phyloP scores from a whole-genome alignment of 2,329 filamentous ascomycete genomes.

The Fusarium sterilihyphosum region DNA sequence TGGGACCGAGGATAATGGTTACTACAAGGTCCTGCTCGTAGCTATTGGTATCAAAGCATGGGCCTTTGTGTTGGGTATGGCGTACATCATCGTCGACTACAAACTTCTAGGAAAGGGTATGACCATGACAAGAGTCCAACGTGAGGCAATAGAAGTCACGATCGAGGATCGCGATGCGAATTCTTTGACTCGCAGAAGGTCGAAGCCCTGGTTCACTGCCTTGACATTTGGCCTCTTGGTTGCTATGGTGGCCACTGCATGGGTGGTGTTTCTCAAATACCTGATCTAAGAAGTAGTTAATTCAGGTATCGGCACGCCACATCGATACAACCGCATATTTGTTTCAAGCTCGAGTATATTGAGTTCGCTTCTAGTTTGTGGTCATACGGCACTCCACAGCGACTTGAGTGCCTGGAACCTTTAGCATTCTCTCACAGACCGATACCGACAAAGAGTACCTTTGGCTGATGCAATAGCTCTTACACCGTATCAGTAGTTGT shows the following conservation, averaged over 20 bases:
- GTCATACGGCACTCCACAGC: accelerated
- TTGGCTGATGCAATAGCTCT: background rate
- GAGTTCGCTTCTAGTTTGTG: background rate
- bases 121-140: background rate
- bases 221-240: background rate
- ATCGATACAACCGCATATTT: accelerated
- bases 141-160: background rate
- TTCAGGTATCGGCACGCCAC: accelerated
- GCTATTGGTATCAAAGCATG: background rate
- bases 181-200: background rate
- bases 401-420: accelerated
- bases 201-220: background rate
- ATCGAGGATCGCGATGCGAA: background rate
- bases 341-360: background rate
- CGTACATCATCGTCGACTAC: background rate
- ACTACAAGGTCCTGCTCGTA: background rate
- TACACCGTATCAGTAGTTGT: accelerated
- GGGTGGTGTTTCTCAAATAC: background rate
- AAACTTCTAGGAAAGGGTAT: background rate
- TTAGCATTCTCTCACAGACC: background rate
- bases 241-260: background rate
- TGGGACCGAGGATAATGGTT: accelerated
- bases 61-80: background rate
- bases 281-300: background rate
- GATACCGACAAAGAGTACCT: background rate